Evolutionary conservation across 1,284 basidiomycete genomes (phyloP).

Genomic region (Sanghuangporus weigelae): DNA sequence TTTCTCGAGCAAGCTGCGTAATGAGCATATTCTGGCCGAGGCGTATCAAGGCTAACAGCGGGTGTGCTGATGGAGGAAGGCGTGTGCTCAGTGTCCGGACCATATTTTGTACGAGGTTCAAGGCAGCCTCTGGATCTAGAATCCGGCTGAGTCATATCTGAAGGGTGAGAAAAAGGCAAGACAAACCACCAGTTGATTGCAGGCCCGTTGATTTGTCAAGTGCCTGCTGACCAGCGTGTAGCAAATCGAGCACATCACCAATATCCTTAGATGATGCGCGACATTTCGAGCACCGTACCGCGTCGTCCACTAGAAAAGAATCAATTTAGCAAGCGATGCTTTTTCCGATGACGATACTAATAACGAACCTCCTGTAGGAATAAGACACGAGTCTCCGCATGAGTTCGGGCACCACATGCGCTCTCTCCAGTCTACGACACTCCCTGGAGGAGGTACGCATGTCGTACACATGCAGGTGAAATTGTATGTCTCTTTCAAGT

Average conservation of each 20-base stretch:
- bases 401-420: conserved; percentile 59
- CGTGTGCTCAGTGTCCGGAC: conserved; percentile 57
- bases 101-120: conserved; percentile 59
- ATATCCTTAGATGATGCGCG: conserved; percentile 42
- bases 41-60: conserved; percentile 69
- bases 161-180: conserved; percentile 1
- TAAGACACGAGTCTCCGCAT: conserved; percentile 55
- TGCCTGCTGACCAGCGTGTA: conserved; percentile 62
- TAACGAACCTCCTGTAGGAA: conserved; percentile 35
- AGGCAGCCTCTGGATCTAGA: conserved; percentile 51
- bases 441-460: conserved; percentile 35
- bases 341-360: neutral
- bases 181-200: conserved; percentile 46
- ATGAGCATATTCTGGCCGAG: conserved; percentile 66
- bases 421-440: conserved; percentile 52
- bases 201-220: conserved; percentile 64
- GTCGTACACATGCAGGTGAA: conserved; percentile 73
- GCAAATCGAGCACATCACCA: conserved; percentile 51
- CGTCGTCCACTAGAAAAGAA: conserved; percentile 33
- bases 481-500: conserved; percentile 70
- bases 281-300: conserved; percentile 58
- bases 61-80: conserved; percentile 60
- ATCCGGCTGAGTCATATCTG: neutral
- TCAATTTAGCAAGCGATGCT: neutral
- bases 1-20: conserved; percentile 33